Percentiles rank a stretch among this genome's conserved stretches.
These are phyloP conservation scores for Amaranthus hypochondriacus DNA, from an alignment of 148 eudicot species.

Conservation along the genomic window DNA sequence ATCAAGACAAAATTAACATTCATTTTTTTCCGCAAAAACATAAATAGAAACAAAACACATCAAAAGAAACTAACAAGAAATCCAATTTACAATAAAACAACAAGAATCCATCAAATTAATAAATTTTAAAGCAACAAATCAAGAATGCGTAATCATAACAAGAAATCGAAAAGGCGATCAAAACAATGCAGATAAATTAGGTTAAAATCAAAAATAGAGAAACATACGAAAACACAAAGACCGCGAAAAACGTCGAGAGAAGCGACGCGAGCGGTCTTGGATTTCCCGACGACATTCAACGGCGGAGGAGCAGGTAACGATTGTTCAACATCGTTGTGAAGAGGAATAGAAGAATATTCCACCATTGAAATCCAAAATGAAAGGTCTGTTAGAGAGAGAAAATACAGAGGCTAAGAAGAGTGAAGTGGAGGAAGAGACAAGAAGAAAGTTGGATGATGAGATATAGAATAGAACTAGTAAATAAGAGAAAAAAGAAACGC, in stretches of 20 bases:
- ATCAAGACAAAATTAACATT: neutral
- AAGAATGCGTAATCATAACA: too few relatives aligned
- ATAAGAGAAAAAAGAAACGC: neutral
- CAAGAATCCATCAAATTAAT: neutral
- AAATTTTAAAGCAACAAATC: too few relatives aligned
- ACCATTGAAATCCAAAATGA: slow-evolving; percentile 23
- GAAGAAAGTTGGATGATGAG: neutral
- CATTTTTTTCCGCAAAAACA: neutral
- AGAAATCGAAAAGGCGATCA: neutral
- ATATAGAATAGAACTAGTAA: too few relatives aligned
- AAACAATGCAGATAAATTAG: neutral
- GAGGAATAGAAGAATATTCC: slow-evolving; percentile 31
- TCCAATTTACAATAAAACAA: too few relatives aligned
- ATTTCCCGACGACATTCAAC: slow-evolving; percentile 15
- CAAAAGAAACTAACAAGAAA: neutral
- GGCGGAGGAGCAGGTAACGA: slow-evolving; percentile 14
- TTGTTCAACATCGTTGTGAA: slow-evolving; percentile 25
- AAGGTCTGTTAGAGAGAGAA: neutral
- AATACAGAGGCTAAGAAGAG: neutral
- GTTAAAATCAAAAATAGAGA: neutral
- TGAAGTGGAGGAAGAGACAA: neutral
- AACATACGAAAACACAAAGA: slow-evolving; percentile 54
- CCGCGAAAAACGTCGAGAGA: slow-evolving; percentile 77
- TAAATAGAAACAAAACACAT: neutral
- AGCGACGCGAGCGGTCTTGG: slow-evolving; percentile 41